Evolutionary conservation across 1,284 basidiomycete species (phyloP).

Genomic region (Mycena sp.): DNA sequence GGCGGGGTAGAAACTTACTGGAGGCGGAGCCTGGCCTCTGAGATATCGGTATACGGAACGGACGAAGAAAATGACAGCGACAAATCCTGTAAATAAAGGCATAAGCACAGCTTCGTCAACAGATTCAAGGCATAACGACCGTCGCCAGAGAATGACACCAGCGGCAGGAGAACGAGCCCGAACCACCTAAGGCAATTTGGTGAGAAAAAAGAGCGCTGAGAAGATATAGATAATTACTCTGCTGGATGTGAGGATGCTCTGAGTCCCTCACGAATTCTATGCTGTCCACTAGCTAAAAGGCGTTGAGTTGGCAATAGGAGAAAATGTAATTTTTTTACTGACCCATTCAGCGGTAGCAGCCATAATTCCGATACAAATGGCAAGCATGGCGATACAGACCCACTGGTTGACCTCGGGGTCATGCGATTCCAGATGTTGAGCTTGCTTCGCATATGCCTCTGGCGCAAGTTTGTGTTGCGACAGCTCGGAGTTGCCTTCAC

Average conservation of each 20-base stretch:
- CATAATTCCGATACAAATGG: conserved; percentile 65
- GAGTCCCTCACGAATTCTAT: conserved; percentile 60
- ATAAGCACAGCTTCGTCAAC: too few species aligned
- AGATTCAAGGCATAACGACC: too few species aligned
- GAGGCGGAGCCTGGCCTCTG: conserved; percentile 49
- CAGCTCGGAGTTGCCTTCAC: conserved; percentile 57
- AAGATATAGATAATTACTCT: conserved; percentile 51
- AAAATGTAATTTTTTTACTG: conserved; percentile 30
- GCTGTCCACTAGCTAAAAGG: conserved; percentile 64
- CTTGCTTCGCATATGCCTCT: conserved; percentile 52
- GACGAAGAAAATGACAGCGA: conserved; percentile 63
- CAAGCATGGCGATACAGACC: conserved; percentile 62
- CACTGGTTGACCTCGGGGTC: conserved; percentile 70
- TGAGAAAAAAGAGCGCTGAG: background rate
- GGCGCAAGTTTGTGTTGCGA: conserved; percentile 54
- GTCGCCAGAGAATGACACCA: conserved; percentile 76
- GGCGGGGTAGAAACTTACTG: conserved; percentile 37
- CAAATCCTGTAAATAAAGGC: conserved; percentile 29
- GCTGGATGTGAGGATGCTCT: conserved; percentile 49
- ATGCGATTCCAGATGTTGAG: conserved; percentile 48
- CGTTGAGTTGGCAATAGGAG: background rate
- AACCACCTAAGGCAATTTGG: conserved; percentile 60
- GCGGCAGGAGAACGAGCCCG: conserved; percentile 72
- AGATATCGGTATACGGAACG: conserved; percentile 45
- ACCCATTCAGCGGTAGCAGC: conserved; percentile 76